Conservation (phyloP, 169 alveolate species). For the Plasmodium ovale region DNA sequence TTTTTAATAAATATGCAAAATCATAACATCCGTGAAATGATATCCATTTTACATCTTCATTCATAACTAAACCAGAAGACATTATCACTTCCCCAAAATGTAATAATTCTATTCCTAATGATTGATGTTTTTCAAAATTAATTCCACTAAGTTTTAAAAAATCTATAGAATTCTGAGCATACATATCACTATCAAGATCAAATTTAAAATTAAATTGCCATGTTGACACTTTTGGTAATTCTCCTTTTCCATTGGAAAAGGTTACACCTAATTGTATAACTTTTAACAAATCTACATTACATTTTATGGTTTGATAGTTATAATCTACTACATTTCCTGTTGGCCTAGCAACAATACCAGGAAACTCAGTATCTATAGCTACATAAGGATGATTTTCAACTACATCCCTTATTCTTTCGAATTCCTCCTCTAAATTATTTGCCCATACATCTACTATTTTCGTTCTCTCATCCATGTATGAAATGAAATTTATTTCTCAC, state of each 20-base stretch:
- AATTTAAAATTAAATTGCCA: conserved; percentile 98
- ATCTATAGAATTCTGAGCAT: conserved; percentile 94
- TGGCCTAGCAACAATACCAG: conserved; percentile 95
- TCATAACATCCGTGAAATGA: conserved; percentile 99
- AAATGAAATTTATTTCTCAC: conserved; percentile 15
- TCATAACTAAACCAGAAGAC: conserved; percentile 95
- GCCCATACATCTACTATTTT: conserved; percentile 91
- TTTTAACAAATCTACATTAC: conserved; percentile 96
- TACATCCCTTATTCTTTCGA: conserved; percentile 91
- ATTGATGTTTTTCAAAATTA: conserved; percentile 94
- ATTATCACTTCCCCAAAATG: conserved; percentile 97
- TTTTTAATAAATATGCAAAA: conserved; percentile 96
- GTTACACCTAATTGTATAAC: conserved; percentile 97
- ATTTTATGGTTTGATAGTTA: conserved; percentile 95
- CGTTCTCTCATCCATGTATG: conserved; percentile 88
- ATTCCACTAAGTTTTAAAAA: conserved; percentile 96
- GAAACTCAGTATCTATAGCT: conserved; percentile 94
- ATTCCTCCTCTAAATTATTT: conserved; percentile 92
- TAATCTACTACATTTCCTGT: conserved; percentile 92
- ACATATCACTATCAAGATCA: conserved; percentile 92
- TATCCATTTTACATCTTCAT: conserved; percentile 97
- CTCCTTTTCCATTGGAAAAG: conserved; percentile 94
- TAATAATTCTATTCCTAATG: conserved; percentile 93
- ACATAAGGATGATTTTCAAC: conserved; percentile 92
- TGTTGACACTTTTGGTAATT: conserved; percentile 90